Conservation (phyloP, 441 rosid species). For the Arabidopsis lyrata region DNA sequence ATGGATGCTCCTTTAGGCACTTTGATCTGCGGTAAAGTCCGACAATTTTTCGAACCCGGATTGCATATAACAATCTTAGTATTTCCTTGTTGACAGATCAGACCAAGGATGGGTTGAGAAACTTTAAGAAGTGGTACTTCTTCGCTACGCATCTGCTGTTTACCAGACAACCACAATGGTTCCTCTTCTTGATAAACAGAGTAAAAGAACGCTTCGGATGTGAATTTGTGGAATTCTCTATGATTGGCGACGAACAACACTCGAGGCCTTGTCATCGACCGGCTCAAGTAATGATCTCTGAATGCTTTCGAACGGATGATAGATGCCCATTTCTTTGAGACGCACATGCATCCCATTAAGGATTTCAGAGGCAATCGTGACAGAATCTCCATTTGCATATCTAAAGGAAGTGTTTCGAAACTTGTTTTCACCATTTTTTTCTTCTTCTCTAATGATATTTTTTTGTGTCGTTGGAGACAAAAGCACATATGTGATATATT, state of each 20-base stretch:
- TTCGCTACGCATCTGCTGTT: background rate
- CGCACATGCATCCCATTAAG: background rate
- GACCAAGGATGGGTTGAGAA: slow-evolving; percentile 2
- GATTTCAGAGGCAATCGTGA: background rate
- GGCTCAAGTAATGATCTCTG: background rate
- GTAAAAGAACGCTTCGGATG: background rate
- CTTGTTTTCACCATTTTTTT: background rate
- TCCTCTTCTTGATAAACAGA: slow-evolving; percentile 19
- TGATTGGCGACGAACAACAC: background rate
- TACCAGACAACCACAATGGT: slow-evolving; percentile 11
- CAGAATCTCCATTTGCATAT: background rate
- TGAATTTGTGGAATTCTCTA: no score
- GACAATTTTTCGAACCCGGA: background rate
- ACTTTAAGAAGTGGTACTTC: no score
- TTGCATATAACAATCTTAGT: background rate
- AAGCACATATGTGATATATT: background rate
- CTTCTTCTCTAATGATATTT: background rate
- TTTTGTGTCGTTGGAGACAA: background rate
- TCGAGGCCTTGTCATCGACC: slow-evolving; percentile 13
- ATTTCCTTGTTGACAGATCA: background rate
- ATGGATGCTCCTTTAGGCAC: background rate
- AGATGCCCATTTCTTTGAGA: background rate
- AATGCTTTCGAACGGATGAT: background rate
- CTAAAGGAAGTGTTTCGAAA: background rate
- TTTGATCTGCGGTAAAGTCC: background rate